Evolutionary conservation across 352 stramenopile species (phyloP), one percentile per base, ranked within the genome.

Genomic region (Globisporangium acanthophoron): DNA sequence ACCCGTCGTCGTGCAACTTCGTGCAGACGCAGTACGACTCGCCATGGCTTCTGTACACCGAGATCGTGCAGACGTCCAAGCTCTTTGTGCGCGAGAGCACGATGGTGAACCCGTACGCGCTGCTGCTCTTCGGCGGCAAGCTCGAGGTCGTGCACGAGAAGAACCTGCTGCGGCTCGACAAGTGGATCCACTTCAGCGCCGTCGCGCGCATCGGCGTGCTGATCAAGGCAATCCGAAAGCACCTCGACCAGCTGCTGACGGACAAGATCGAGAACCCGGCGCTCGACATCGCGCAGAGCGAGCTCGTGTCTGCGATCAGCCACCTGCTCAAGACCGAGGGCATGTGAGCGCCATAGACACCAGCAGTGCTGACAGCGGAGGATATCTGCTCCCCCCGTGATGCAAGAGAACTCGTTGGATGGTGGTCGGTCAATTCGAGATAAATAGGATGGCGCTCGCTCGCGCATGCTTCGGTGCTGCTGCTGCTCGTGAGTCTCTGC

Each of bases 81-180:
- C 66, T 98, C 9, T 99, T 98, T 69, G 80, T 99, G 18, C 90
- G 96, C 51, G 96, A 99, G 71, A 94, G 83, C 43, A 99, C 96
- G 13, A 98, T 99, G 82, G 96, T 98, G 60, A 94, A 94, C 49
- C 79, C 96, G 9, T 99, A 99, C 69, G 87, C 96, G 33, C 76
- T 99, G 52, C 74, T 99, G 31, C 79, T 99, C 16, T 99, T 99
- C 73, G 97, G 97, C 21, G 97, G 97, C n/a, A 69, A 69, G 5
- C 66, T 98, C 33, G 85, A 94, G 8, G 88, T 98, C 2, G 76
- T 88, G 37, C 92, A 98, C 66, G 91, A 95, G 58, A 91, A 97
- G 67, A 92, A 92, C 33, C 58, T 88, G 52, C 65, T 97, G 18
- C 73, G 58, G 0, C 56, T 97, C 2, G 90, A 98, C 56, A 58